Base-by-base conservation (phyloP, 257 asterid species). In the Ligustrum vulgare region DNA sequence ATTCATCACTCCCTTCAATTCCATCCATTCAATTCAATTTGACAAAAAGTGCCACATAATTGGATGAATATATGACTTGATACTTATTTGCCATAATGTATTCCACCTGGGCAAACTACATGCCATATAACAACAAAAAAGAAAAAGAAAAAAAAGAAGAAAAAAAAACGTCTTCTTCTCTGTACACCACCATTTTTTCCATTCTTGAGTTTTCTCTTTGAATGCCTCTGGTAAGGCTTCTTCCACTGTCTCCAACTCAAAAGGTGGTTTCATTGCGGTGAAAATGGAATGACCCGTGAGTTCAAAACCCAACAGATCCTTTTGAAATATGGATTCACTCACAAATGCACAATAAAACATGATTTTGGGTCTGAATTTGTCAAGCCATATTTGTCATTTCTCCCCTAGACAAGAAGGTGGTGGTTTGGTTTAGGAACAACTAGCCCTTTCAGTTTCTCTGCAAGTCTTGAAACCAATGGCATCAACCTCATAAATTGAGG, bases 271-370 rank as follows among this genome's bases (percentile, higher is more conserved):
- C 4, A 84, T 47, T 2, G 87, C 89, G 0, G 69, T 71, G 0
- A 80, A 11, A 67, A 87, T 84, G 0, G 87, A 89, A 5, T 76
- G 83, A 0, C 83, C 84, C 0, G 88, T 73, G 0, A 73, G 74
- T 74, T 87, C 89, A 1, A 87, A 60, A 22, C 87, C 87, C 35
- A 79, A 83, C 15, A 78, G 89, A 7, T 79, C 86, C 36, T 11
- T 74, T 9, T 32, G 28, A 0, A 87, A 41, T 28, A 78, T 73
- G 1, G 86, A 85, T 68, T 87, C 91, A 39, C 84, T 87, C 1
- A 89, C 91, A 47, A 85, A 85, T 0, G 85, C 81, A 28, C 89
- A 87, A 31, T 41, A 87, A 2, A 85, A 25, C 35, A 87, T 84
- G 2, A 80, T 35, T 22, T 74, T 80, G 8, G 80, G 39, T 28